A percentile compares a stretch with the other conserved stretches of the same genome.
These are phyloP conservation scores for Coriolopsis trogii DNA, from an alignment of 1,284 basidiomycete species.

Conservation along the genomic window DNA sequence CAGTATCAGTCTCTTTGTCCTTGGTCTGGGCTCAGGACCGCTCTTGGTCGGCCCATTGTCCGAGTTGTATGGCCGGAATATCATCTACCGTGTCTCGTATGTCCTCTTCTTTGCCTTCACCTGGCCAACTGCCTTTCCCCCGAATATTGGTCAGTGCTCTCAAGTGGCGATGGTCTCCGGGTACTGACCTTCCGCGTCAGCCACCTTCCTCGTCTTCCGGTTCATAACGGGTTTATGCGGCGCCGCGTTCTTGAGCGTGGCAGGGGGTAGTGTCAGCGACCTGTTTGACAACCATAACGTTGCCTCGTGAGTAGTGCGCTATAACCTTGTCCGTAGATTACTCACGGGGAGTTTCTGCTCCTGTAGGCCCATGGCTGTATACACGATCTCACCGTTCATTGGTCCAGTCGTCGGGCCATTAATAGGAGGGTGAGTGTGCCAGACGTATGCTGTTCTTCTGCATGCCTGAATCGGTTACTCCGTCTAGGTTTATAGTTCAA, in stretches of 20 bases:
- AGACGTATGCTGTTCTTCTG: background rate
- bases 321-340: background rate
- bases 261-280: conserved; percentile 81
- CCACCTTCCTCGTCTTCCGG: conserved; percentile 67
- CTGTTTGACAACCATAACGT: conserved; percentile 67
- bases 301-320: conserved; percentile 57
- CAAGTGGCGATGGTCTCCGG: background rate
- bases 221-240: conserved; percentile 74
- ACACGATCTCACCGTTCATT: conserved; percentile 71
- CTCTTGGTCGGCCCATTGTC: conserved; percentile 55
- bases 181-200: conserved; percentile 28
- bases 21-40: conserved; percentile 55
- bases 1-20: conserved; percentile 71
- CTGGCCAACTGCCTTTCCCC: conserved; percentile 57
- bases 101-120: conserved; percentile 47
- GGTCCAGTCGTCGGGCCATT: conserved; percentile 74
- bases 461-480: background rate
- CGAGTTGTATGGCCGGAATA: conserved; percentile 52
- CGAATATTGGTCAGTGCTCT: conserved; percentile 41
- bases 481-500: conserved; percentile 46
- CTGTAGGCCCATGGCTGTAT: conserved; percentile 76
- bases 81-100: conserved; percentile 44
- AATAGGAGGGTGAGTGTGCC: conserved; percentile 52
- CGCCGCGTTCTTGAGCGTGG: conserved; percentile 78
- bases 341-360: background rate